Conservation (phyloP, 1,284 basidiomycete species). For the Microbotryum silenes-acaulis region DNA sequence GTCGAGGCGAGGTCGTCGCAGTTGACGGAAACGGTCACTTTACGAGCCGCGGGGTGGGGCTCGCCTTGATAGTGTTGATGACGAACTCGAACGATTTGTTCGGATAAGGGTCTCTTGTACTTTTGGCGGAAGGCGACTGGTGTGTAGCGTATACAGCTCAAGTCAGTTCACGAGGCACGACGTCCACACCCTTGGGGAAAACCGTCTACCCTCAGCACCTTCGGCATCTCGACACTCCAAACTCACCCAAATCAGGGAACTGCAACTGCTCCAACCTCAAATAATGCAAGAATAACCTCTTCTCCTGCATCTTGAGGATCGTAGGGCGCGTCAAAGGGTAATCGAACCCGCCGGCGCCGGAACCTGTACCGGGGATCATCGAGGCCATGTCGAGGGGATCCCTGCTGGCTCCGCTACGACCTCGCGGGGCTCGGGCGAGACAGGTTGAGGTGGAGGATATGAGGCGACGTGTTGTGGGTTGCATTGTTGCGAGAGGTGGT, state of each 20-base stretch:
- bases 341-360: slow-evolving; percentile 12
- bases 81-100: slow-evolving; percentile 34
- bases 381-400: slow-evolving; percentile 22
- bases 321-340: slow-evolving; percentile 24
- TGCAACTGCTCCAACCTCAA: slow-evolving; percentile 35
- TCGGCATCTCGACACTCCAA: not conserved
- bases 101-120: slow-evolving; percentile 35
- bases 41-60: slow-evolving; percentile 39
- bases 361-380: not conserved
- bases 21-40: slow-evolving; percentile 38
- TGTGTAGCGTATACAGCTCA: not conserved
- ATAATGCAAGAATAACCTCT: slow-evolving; percentile 32
- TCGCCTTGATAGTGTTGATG: slow-evolving; percentile 43
- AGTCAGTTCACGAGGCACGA: not conserved
- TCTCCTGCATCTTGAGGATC: slow-evolving; percentile 30
- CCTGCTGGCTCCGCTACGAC: too few relatives aligned
- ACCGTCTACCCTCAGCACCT: not conserved
- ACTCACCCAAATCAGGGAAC: slow-evolving; percentile 31
- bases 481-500: too few relatives aligned
- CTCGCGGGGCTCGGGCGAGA: too few relatives aligned
- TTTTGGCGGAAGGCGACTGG: slow-evolving; percentile 35
- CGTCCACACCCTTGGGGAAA: not conserved
- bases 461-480: too few relatives aligned
- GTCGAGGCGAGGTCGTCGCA: slow-evolving; percentile 33
- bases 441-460: too few relatives aligned